Evolutionary conservation across 768 basidiomycete genomes (phyloP), one percentile per base, ranked within the genome.

Genomic region (Lactarius trivialis): DNA sequence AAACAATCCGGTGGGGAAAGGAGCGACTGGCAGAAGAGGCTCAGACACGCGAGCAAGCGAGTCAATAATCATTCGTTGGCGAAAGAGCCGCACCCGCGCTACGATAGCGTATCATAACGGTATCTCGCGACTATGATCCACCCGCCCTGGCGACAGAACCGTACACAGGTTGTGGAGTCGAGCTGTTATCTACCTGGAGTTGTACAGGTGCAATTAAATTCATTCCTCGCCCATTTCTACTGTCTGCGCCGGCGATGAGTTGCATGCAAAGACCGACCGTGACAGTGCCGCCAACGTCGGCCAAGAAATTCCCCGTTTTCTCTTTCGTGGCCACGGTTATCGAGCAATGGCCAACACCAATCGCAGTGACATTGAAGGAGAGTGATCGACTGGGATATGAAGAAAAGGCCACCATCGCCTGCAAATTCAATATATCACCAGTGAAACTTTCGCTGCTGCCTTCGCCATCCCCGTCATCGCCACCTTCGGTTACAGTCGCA

Each of bases 311-410:
- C 43, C 60, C 58, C 50, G 30, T 30, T 17, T 56, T 65, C 50
- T 55, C 66, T 17, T 32, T 61, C 48, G 57, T 55, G 6, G 17
- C 66, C 0, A 71, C 73, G 58, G 88, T 89, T 84, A 77, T 90
- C 67, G 86, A 83, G 70, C 76, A 89, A 64, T 88, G 89, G 89
- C 81, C 85, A 19, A 70, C 77, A 51, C 55, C 70, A 70, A 58
- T 72, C 73, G 65, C 72, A 71, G 56, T 88, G 0, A 86, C 88
- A 39, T 14, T 48, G 21, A 79, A 79, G 58, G 78, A 57, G n/a
- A 70, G 61, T 55, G 45, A 66, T 36, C 68, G 65, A 60, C 68
- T 30, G 9, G 30, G 70, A 61, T 71, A 72, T 64, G 65, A 68
- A 50, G 67, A 70, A 26, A 67, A 73, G 36, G 24, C 12, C 2